Percentiles rank a stretch among this genome's conserved stretches.
Evolutionary conservation across 1,284 basidiomycete species (phyloP).

Genomic region (Moniliella sp.): DNA sequence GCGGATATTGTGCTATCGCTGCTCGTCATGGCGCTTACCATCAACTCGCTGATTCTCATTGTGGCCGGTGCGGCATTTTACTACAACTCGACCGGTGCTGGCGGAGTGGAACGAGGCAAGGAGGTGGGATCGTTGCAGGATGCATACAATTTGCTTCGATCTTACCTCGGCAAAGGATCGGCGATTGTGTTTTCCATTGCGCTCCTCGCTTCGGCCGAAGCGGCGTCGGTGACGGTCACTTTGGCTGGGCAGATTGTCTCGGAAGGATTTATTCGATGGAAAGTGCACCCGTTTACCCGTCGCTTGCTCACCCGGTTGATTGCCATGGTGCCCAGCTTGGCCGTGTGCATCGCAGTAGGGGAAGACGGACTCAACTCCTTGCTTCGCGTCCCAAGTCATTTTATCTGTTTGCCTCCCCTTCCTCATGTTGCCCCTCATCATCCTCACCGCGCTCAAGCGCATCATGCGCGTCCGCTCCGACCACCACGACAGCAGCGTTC

Average conservation of each 20-base stretch:
- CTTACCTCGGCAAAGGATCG: conserved; percentile 9
- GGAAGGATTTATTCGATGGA: conserved; percentile 83
- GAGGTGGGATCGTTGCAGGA: conserved; percentile 20
- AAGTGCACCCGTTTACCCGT: conserved; percentile 55
- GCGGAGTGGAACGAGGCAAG: conserved; percentile 5
- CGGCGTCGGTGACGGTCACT: conserved; percentile 74
- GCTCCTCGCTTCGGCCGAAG: conserved; percentile 57
- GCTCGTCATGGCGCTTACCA: conserved; percentile 42
- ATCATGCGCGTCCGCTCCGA: conserved; percentile 12
- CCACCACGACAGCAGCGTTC: too few relatives aligned
- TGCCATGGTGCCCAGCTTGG: conserved; percentile 61
- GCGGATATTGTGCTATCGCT: conserved; percentile 30
- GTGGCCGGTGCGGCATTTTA: conserved; percentile 39
- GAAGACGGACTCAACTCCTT: conserved; percentile 54
- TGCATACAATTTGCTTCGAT: conserved; percentile 19
- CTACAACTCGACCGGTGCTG: conserved; percentile 5
- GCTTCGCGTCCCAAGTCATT: conserved; percentile 45
- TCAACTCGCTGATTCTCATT: conserved; percentile 53
- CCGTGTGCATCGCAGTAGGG: conserved; percentile 56
- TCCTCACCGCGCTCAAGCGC: conserved; percentile 13
- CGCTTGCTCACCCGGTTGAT: conserved; percentile 63
- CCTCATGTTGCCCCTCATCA: conserved; percentile 20
- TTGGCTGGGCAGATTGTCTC: conserved; percentile 74
- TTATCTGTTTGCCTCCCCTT: conserved; percentile 68
- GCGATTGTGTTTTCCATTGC: conserved; percentile 28